phyloP scores from a whole-genome alignment of 306 rosid species.

The Sicyos edulis region DNA sequence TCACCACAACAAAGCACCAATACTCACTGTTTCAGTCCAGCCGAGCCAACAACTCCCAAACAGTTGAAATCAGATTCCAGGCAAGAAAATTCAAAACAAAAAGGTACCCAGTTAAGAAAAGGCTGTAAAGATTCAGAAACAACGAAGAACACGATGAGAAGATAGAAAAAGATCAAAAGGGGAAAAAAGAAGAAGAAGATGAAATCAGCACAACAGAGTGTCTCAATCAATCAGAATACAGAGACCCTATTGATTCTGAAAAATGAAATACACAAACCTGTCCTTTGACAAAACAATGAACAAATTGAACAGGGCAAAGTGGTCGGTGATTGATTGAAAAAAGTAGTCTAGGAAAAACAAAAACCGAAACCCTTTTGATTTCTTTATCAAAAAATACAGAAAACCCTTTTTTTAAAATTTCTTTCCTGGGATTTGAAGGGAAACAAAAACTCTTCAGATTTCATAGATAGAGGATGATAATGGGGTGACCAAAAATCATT shows the following conservation, averaged over 20 bases:
- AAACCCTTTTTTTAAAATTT: background rate
- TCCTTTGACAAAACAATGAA: slow-evolving; percentile 5
- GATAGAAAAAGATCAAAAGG: background rate
- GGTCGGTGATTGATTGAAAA: slow-evolving; percentile 20
- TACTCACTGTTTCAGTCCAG: slow-evolving; percentile 13
- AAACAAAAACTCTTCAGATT: background rate
- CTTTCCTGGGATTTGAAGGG: background rate
- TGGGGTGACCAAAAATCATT: background rate
- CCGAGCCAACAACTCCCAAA: background rate
- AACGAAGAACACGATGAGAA: background rate
- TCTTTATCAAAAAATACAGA: background rate
- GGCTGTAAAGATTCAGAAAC: background rate
- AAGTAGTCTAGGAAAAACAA: background rate
- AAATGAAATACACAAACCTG: slow-evolving; percentile 4
- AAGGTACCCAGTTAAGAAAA: background rate
- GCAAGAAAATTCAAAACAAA: slow-evolving; percentile 1
- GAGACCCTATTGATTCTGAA: background rate
- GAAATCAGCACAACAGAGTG: slow-evolving; percentile 1
- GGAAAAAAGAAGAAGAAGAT: background rate
- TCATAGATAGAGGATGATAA: background rate
- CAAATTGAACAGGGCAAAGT: background rate
- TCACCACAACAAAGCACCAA: background rate
- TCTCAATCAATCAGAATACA: background rate
- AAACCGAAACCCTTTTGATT: background rate
- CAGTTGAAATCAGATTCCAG: slow-evolving; percentile 2